Conservation (phyloP, 1,139 yeast species). For the Blastobotrys niveus region DNA sequence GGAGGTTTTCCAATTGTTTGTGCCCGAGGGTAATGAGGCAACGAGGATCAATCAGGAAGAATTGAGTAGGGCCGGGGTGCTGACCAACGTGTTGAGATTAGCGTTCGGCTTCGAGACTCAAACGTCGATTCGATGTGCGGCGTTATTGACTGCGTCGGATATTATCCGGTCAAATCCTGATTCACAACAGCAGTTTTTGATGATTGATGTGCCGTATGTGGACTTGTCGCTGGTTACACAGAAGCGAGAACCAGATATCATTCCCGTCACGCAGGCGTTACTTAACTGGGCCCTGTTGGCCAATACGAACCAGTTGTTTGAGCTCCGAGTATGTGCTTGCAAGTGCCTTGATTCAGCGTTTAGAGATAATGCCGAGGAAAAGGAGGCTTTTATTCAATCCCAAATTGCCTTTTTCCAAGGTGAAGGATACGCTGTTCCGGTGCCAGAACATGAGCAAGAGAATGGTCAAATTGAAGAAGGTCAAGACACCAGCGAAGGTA, state of each 20-base stretch:
- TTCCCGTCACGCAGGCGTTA: slow-evolving; percentile 71
- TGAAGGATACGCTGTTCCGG: too few relatives aligned
- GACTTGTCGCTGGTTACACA: slow-evolving; percentile 67
- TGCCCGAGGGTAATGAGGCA: slow-evolving; percentile 66
- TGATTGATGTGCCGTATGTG: slow-evolving; percentile 84
- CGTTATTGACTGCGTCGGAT: slow-evolving; percentile 72
- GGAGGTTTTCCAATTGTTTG: slow-evolving; percentile 69
- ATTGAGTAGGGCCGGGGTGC: slow-evolving; percentile 57
- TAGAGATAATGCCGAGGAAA: slow-evolving; percentile 57
- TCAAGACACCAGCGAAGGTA: neutral
- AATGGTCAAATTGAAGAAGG: neutral
- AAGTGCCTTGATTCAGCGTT: slow-evolving; percentile 64
- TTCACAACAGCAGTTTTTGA: slow-evolving; percentile 64
- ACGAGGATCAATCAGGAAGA: slow-evolving; percentile 56
- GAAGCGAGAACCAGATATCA: slow-evolving; percentile 29
- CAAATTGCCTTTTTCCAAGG: slow-evolving; percentile 49
- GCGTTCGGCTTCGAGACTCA: slow-evolving; percentile 62
- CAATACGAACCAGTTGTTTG: slow-evolving; percentile 80
- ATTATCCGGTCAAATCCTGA: slow-evolving; percentile 58
- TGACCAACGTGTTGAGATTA: slow-evolving; percentile 59
- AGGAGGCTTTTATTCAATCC: slow-evolving; percentile 52
- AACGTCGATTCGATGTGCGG: slow-evolving; percentile 54
- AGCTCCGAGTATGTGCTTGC: slow-evolving; percentile 68
- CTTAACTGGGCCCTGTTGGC: slow-evolving; percentile 74
- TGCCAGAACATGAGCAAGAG: slow-evolving; percentile 6